phyloP scores from a whole-genome alignment of 257 asterid species.

The Solanum sparsipilum region DNA sequence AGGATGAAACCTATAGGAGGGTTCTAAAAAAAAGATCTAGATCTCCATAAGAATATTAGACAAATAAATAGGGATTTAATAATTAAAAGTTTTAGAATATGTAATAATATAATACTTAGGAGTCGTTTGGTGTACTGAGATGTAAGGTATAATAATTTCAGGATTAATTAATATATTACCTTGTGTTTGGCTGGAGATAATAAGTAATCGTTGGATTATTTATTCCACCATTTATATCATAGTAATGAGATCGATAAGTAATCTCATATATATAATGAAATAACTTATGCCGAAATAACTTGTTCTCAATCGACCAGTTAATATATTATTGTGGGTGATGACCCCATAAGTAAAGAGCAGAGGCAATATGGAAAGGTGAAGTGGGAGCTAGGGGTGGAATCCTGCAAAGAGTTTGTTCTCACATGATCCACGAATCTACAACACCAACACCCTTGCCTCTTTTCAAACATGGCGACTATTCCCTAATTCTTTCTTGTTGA shows the following conservation, averaged over 20 bases:
- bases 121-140: too few relatives aligned
- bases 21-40: background rate
- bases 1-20: background rate
- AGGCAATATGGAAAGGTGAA: background rate
- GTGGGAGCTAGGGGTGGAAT: background rate
- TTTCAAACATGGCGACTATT: background rate
- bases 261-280: too few relatives aligned
- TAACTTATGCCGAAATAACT: too few relatives aligned
- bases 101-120: background rate
- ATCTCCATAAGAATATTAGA: background rate
- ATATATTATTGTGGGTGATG: background rate
- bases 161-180: too few relatives aligned
- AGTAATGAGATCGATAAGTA: too few relatives aligned
- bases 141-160: too few relatives aligned
- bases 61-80: background rate
- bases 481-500: background rate
- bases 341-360: background rate
- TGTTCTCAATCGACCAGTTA: too few relatives aligned
- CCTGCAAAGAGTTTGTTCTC: background rate
- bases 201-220: too few relatives aligned
- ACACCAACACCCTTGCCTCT: background rate
- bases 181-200: too few relatives aligned
- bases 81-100: background rate
- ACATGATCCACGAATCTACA: background rate
- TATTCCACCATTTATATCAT: too few relatives aligned